Percentiles rank a stretch among this genome's conserved stretches.
Evolutionary conservation across 75 land plant genomes (phyloP).

Genomic region (Adiantum capillusveneris): DNA sequence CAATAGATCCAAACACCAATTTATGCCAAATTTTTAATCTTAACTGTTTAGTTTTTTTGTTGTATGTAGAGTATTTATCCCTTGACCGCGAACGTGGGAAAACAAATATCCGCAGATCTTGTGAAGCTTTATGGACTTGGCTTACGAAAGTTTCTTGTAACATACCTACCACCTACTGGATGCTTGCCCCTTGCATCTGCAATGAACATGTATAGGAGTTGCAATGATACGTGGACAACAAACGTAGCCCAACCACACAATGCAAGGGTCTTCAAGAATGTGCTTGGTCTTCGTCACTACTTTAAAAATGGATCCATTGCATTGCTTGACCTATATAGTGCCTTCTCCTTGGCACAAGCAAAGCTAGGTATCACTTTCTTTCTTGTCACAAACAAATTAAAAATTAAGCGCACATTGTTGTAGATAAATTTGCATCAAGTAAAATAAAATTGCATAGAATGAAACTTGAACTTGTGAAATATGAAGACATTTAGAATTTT

Average conservation of each 20-base stretch:
- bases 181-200: conserved; percentile 35
- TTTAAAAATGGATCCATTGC: conserved; percentile 1
- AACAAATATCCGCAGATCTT: conserved; percentile 22
- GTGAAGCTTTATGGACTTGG: conserved; percentile 22
- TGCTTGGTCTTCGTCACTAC: conserved; percentile 14
- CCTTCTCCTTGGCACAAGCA: conserved; percentile 21
- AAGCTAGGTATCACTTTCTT: neutral
- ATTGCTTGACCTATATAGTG: conserved; percentile 26
- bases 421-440: neutral
- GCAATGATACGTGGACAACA: conserved; percentile 14
- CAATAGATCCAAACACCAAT: no score
- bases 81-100: conserved; percentile 17
- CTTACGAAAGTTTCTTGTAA: conserved; percentile 26
- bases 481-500: no score
- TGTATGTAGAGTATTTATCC: conserved; percentile 4
- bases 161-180: conserved; percentile 27
- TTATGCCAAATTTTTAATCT: no score
- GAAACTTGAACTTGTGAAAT: no score
- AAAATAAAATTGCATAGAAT: no score
- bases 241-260: conserved; percentile 18
- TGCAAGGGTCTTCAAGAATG: conserved; percentile 17
- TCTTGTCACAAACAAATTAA: neutral
- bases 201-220: neutral
- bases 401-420: no score
- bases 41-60: neutral